Conservation (phyloP, 441 rosid species). For the Erodium trifolium region DNA sequence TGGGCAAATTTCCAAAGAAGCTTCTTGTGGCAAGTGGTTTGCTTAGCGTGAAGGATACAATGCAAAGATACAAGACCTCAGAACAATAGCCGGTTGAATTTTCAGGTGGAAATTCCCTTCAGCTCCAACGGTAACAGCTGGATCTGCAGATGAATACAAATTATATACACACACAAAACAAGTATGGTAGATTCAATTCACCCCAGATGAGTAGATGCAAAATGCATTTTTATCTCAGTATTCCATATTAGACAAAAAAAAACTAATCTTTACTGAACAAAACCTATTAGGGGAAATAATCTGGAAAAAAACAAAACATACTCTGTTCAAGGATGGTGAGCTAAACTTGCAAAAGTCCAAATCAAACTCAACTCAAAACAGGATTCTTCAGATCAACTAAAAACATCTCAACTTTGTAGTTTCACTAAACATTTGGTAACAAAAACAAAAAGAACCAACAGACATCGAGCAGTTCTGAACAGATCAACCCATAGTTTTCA, state of each 20-base stretch:
- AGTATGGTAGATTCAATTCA: constrained; percentile 3
- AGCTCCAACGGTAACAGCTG: constrained; percentile 18
- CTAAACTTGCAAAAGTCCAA: constrained; percentile 6
- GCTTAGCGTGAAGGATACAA: constrained; percentile 13
- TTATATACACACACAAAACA: constrained; percentile 5
- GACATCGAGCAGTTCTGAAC: neutral
- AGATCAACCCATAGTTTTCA: neutral
- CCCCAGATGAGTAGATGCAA: neutral
- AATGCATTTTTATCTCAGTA: neutral
- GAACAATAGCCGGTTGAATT: neutral
- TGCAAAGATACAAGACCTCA: constrained; percentile 8
- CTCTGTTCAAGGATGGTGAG: neutral
- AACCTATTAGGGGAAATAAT: neutral
- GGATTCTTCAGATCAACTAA: constrained; percentile 1
- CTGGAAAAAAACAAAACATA: neutral
- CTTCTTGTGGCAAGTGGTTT: constrained; percentile 17
- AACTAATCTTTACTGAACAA: neutral
- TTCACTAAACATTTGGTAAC: neutral
- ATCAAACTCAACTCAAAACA: constrained; percentile 10
- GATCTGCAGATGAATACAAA: constrained; percentile 29
- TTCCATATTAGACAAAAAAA: neutral
- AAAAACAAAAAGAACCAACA: too few relatives aligned
- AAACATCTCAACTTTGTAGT: neutral
- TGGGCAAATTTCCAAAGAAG: constrained; percentile 24
- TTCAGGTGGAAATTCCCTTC: constrained; percentile 14